phyloP scores from a whole-genome alignment of 2,329 filamentous ascomycete species.

The Coniella vitis region DNA sequence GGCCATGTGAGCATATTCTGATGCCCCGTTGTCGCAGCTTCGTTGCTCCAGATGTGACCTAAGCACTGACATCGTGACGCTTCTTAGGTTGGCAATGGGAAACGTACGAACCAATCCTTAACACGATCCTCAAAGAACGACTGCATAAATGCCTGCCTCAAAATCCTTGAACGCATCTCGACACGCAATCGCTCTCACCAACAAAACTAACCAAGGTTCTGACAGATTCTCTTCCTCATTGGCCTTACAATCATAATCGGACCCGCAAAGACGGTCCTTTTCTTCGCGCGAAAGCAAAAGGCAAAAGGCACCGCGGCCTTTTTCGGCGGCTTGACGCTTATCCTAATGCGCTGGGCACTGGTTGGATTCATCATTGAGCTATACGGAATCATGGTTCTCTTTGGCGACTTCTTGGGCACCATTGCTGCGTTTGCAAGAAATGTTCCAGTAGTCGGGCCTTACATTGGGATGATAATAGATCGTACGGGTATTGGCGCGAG shows the following conservation, averaged over 20 bases:
- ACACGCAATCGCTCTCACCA: constrained; percentile 5
- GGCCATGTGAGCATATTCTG: constrained; percentile 80
- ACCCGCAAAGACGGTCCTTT: constrained; percentile 79
- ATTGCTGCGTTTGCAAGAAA: constrained; percentile 83
- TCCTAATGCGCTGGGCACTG: constrained; percentile 84
- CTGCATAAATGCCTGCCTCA: no score
- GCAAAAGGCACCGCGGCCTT: constrained; percentile 87
- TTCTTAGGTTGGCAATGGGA: constrained; percentile 83
- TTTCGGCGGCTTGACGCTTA: constrained; percentile 72
- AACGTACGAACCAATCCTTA: constrained; percentile 53
- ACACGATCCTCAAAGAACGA: background rate
- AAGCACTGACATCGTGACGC: background rate
- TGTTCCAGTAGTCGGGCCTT: constrained; percentile 78
- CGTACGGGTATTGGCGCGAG: constrained; percentile 56
- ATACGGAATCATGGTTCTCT: constrained; percentile 88
- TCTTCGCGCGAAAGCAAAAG: constrained; percentile 93
- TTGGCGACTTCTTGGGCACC: constrained; percentile 93
- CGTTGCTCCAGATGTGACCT: background rate
- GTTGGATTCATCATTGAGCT: constrained; percentile 85
- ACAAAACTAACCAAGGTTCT: constrained; percentile 11
- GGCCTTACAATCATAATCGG: constrained; percentile 95
- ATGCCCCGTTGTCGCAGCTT: no score
- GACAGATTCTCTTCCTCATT: constrained; percentile 91
- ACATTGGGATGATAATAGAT: constrained; percentile 70
- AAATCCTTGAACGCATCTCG: no score